Conservation (phyloP, 106 monocot genomes). For the Triglochin maritima region DNA sequence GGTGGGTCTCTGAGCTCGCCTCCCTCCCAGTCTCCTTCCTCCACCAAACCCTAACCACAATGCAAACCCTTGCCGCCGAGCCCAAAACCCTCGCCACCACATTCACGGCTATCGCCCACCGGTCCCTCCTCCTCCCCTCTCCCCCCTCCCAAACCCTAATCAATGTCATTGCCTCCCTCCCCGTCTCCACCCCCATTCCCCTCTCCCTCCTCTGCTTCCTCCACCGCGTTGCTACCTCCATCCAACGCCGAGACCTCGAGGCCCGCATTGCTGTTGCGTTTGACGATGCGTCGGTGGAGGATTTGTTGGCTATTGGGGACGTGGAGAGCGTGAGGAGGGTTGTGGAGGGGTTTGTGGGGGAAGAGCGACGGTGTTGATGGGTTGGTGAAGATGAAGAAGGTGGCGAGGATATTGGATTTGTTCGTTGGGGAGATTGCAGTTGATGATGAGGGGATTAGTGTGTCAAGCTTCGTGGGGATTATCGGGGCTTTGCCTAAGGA, state of each 20-base stretch:
- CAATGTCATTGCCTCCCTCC: conserved; percentile 21
- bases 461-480: conserved; percentile 68
- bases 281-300: conserved; percentile 39
- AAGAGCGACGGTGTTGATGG: conserved; percentile 27
- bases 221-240: conserved; percentile 43
- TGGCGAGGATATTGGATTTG: conserved; percentile 42
- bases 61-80: conserved; percentile 33
- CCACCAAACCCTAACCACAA: conserved; percentile 35
- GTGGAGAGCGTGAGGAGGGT: conserved; percentile 50
- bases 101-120: conserved; percentile 32
- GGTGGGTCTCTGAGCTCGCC: conserved; percentile 62
- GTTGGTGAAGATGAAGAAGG: conserved; percentile 38
- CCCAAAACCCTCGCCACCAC: conserved; percentile 30
- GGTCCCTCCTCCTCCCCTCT: conserved; percentile 32
- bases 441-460: conserved; percentile 48
- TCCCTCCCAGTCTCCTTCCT: conserved; percentile 29
- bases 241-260: conserved; percentile 40
- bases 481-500: conserved; percentile 47
- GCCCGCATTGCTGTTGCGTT: conserved; percentile 27
- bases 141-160: conserved; percentile 3
- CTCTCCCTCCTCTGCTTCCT: conserved; percentile 63
- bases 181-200: conserved; percentile 14
- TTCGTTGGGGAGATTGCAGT: conserved; percentile 67
- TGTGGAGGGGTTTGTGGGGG: conserved; percentile 40
- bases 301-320: conserved; percentile 44